Evolutionary conservation across 2,329 filamentous ascomycete species (phyloP), one percentile per base, ranked within the genome.

Genomic region (Epichloe sylvatica): DNA sequence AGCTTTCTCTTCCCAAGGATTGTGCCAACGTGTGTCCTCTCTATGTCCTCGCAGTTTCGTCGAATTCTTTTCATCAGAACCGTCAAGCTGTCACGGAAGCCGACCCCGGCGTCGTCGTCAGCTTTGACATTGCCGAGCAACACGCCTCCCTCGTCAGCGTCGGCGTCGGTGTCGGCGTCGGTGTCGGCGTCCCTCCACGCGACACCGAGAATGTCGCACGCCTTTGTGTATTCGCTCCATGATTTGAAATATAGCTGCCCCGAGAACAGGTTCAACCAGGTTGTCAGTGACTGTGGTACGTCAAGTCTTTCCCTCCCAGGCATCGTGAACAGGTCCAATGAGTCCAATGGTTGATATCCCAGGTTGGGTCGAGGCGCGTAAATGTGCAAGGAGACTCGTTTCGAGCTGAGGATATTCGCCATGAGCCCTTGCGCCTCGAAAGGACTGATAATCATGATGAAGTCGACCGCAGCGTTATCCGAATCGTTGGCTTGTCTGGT

Each of bases 221-320:
- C 58, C 1, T 65, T 59, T 0, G 60, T 53, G 53, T 86, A 88
- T 48, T 84, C 74, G 0, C 64, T 51, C 41, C 70, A 76, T 0
- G 68, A 71, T 0, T 59, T 61, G 9, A 86, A 66, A 55, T 86
- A 87, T 0, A 86, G 67, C 49, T 84, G 80, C 0, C 83, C 84
- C 0, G 84, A 69, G 49, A 88, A 86, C 0, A 87, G 63, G 41
- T 83, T 82, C 0, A 87, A 68, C 50, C 77, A 4, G 19, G 23
- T 45, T 4, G 11, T 49, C 36, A 49, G 15, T 7, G 12, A 13
- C 23, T 3, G 35, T 4, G 47, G 47, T 15, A 39, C 19, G 8
- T 17, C 1, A 38, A n/a, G 33, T 1, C 35, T 3, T 25, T 13
- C 12, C 19, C 37, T 39, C 11, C 41, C 30, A 1, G 58, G 54